A percentile compares a stretch with the other conserved stretches of the same genome.
These are phyloP conservation scores for Dunaliella salina DNA, from an alignment of 163 green algal genomes.

Conservation along the genomic window DNA sequence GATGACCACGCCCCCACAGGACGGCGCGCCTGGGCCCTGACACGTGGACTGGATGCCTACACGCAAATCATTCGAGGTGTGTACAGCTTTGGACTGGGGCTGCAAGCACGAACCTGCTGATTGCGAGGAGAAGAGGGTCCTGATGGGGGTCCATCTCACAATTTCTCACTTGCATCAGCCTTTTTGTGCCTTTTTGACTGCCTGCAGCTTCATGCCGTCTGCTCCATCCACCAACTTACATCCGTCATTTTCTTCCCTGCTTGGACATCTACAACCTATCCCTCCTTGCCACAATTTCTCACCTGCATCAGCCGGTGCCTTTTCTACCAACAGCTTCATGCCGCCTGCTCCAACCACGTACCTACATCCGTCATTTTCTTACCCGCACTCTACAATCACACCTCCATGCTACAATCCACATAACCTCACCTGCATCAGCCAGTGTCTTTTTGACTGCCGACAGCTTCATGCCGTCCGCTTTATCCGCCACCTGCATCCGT, in stretches of 20 bases:
- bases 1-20: slow-evolving; percentile 4
- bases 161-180: background rate
- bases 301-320: slow-evolving; percentile 24
- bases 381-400: too few relatives aligned
- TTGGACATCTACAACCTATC: too few relatives aligned
- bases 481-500: background rate
- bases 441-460: slow-evolving; percentile 1
- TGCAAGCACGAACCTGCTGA: background rate
- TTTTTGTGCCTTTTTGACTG: slow-evolving; percentile 4
- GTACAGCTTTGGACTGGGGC: too few relatives aligned
- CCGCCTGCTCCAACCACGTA: slow-evolving; percentile 12
- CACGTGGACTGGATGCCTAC: slow-evolving; percentile 12
- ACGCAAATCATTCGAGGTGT: too few relatives aligned
- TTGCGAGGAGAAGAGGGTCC: background rate
- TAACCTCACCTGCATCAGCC: background rate
- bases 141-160: background rate
- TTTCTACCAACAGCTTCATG: slow-evolving; percentile 17
- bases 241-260: background rate
- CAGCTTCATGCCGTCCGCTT: background rate
- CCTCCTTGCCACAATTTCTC: background rate
- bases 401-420: too few relatives aligned
- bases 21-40: background rate
- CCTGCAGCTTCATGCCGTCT: background rate
- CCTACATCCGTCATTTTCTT: too few relatives aligned
- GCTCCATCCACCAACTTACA: background rate